These are phyloP conservation scores for Aquilaria agallochum DNA, from an alignment of 441 rosid genomes.

Conservation along the genomic window DNA sequence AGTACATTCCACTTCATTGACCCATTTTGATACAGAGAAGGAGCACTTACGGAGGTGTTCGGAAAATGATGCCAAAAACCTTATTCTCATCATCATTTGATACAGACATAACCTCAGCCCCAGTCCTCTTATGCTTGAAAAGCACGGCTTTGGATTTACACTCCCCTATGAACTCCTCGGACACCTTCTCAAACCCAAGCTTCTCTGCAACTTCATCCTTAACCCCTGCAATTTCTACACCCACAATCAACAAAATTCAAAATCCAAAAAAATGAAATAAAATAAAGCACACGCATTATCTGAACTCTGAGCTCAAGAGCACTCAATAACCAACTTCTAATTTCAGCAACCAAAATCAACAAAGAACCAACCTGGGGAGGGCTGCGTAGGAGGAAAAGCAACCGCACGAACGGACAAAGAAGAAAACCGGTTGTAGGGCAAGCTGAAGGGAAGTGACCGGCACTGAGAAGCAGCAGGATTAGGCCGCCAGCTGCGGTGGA, in stretches of 20 bases:
- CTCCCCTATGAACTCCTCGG: constrained; percentile 71
- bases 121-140: constrained; percentile 79
- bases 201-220: constrained; percentile 63
- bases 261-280: not conserved
- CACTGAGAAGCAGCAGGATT: constrained; percentile 19
- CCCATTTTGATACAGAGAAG: not conserved
- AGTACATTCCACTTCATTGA: too few species aligned
- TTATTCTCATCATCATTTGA: constrained; percentile 93
- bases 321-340: not conserved
- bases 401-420: constrained; percentile 50
- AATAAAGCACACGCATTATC: constrained; percentile 3
- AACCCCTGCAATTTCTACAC: constrained; percentile 36
- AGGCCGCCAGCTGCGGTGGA: constrained; percentile 26
- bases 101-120: constrained; percentile 81
- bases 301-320: not conserved
- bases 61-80: constrained; percentile 85
- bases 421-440: constrained; percentile 30
- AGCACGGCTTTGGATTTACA: constrained; percentile 83
- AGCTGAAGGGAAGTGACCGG: constrained; percentile 23
- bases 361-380: constrained; percentile 40
- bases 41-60: constrained; percentile 86
- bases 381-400: constrained; percentile 46
- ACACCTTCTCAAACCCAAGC: constrained; percentile 73
- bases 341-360: not conserved
- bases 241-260: constrained; percentile 2